Evolutionary conservation across 73 alveolate genomes (phyloP).

Genomic region (Loxodes magnus): DNA sequence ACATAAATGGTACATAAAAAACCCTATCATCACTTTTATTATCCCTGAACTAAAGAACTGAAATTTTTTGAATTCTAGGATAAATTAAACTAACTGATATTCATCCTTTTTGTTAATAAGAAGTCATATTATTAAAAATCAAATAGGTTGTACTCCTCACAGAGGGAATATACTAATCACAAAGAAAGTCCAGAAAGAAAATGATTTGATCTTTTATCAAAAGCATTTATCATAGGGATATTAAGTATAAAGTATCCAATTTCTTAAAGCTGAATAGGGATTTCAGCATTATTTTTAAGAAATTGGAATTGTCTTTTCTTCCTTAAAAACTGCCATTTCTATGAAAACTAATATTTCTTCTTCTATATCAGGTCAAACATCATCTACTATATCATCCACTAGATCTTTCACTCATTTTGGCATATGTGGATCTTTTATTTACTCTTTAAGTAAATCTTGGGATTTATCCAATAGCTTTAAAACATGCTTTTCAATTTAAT

Average conservation of each 20-base stretch:
- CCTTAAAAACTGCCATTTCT: slow-evolving; percentile 14
- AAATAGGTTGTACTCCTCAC: slow-evolving; percentile 14
- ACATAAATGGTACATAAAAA: slow-evolving; percentile 15
- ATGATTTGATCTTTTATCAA: background rate
- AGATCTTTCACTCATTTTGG: slow-evolving; percentile 4
- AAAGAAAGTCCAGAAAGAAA: slow-evolving; percentile 15
- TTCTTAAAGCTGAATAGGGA: slow-evolving; percentile 11
- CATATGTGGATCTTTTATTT: slow-evolving; percentile 15
- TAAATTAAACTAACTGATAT: slow-evolving; percentile 9
- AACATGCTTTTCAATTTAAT: slow-evolving; percentile 8
- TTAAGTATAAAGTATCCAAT: slow-evolving; percentile 10
- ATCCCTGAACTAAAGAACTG: slow-evolving; percentile 14
- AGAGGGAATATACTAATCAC: slow-evolving; percentile 6
- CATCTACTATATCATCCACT: slow-evolving; percentile 12
- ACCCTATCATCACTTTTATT: slow-evolving; percentile 15
- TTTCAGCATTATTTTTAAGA: slow-evolving; percentile 5
- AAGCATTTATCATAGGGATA: slow-evolving; percentile 15
- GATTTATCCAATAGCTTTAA: slow-evolving; percentile 4
- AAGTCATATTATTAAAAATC: slow-evolving; percentile 3
- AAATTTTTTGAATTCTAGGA: slow-evolving; percentile 10
- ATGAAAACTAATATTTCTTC: slow-evolving; percentile 15
- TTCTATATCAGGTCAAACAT: slow-evolving; percentile 15
- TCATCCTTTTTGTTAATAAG: slow-evolving; percentile 18
- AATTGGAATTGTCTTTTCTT: background rate
- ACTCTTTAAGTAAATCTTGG: slow-evolving; percentile 2